These are phyloP conservation scores for Leptographium wingfieldii DNA, from an alignment of 2,329 filamentous ascomycete genomes.

Conservation along the genomic window DNA sequence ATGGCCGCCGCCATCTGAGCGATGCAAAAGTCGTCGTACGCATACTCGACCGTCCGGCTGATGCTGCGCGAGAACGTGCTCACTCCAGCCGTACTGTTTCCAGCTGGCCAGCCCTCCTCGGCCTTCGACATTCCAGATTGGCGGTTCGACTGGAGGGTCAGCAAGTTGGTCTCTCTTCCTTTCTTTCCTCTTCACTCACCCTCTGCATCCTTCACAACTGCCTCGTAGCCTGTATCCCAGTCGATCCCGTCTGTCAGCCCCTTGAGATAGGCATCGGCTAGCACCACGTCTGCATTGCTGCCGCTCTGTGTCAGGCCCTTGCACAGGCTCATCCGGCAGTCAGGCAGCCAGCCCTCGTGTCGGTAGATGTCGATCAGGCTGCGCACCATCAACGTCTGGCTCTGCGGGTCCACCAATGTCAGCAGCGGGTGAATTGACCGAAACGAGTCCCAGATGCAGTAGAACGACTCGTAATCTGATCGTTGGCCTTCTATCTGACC, in stretches of 20 bases:
- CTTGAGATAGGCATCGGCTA: conserved; percentile 43
- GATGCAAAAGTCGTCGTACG: conserved; percentile 66
- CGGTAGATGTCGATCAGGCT: conserved; percentile 56
- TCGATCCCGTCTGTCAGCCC: conserved; percentile 45
- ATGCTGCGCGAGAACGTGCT: conserved; percentile 58
- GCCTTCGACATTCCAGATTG: conserved; percentile 57
- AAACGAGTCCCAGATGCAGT: conserved; percentile 61
- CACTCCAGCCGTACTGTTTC: conserved; percentile 53
- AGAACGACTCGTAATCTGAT: conserved; percentile 52
- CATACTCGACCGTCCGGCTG: conserved; percentile 65
- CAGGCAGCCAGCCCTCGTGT: conserved; percentile 53
- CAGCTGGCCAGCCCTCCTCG: conserved; percentile 59
- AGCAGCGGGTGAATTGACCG: conserved; percentile 53
- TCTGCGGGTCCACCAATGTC: conserved; percentile 49
- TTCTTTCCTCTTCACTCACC: conserved; percentile 22
- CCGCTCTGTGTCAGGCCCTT: conserved; percentile 57
- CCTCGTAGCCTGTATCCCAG: conserved; percentile 60
- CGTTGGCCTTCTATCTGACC: not conserved
- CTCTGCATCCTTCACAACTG: conserved; percentile 60
- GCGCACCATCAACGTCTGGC: conserved; percentile 52
- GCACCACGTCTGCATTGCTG: conserved; percentile 54
- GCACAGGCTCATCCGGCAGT: conserved; percentile 55
- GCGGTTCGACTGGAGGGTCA: conserved; percentile 41
- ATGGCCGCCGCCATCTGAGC: conserved; percentile 47
- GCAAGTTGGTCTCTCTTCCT: too few relatives aligned